Percentiles rank a stretch among this genome's conserved stretches.
These are phyloP conservation scores for Sclerospora graminicola DNA, from an alignment of 352 stramenopile species.

Conservation along the genomic window DNA sequence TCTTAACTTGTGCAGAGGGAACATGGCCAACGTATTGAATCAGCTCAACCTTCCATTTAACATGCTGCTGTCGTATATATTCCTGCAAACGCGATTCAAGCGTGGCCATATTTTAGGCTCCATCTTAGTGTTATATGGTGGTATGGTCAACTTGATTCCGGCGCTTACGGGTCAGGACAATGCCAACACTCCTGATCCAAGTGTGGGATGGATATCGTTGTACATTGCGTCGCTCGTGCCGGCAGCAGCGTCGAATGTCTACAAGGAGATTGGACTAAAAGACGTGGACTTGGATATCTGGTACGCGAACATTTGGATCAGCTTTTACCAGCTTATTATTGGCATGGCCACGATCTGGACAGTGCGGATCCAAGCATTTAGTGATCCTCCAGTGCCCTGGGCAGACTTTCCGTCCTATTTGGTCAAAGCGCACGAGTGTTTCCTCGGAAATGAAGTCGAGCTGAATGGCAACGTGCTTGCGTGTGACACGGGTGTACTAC, in stretches of 20 bases:
- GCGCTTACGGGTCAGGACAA: slow-evolving; percentile 52
- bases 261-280: slow-evolving; percentile 86
- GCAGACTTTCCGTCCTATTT: slow-evolving; percentile 60
- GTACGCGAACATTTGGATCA: slow-evolving; percentile 83
- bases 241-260: slow-evolving; percentile 68
- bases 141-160: slow-evolving; percentile 78
- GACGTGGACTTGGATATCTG: slow-evolving; percentile 83
- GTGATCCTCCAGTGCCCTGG: slow-evolving; percentile 66
- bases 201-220: slow-evolving; percentile 61
- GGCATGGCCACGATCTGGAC: slow-evolving; percentile 68
- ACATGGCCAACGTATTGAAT: slow-evolving; percentile 78
- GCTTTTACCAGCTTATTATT: slow-evolving; percentile 73
- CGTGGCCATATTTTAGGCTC: slow-evolving; percentile 75
- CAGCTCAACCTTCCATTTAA: slow-evolving; percentile 84
- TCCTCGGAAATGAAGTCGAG: slow-evolving; percentile 59
- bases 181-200: slow-evolving; percentile 66
- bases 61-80: slow-evolving; percentile 74
- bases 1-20: slow-evolving; percentile 33
- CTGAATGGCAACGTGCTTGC: slow-evolving; percentile 43
- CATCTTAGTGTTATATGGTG: slow-evolving; percentile 79
- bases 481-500: slow-evolving; percentile 59
- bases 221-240: slow-evolving; percentile 71
- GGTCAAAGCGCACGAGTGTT: slow-evolving; percentile 59
- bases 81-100: slow-evolving; percentile 74
- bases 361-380: slow-evolving; percentile 70